Evolutionary conservation across 1,139 yeast species (phyloP), one percentile per base, ranked within the genome.

Genomic region (Blastobotrys proliferans): DNA sequence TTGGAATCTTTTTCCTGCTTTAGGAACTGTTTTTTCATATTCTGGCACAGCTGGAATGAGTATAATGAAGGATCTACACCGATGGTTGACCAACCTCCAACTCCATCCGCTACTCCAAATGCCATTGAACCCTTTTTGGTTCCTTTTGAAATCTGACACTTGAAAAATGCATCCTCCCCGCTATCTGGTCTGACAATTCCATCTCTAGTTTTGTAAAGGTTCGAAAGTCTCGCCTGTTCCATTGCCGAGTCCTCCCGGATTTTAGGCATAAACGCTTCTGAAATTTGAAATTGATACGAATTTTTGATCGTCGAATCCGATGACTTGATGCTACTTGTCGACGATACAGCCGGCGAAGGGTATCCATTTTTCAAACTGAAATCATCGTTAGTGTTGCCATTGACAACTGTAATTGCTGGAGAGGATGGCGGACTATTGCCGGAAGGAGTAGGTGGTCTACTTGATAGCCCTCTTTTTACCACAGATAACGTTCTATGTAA

Each of bases 21-120:
- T 30, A 35, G 22, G 40, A 52, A 54, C 26, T 44, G 45, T 8
- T 43, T 36, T 19, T 51, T 52, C 60, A 67, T 60, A 14, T 58
- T 53, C n/a, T 57, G 55, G 40, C 69, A 61, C 25, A 68, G 51
- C 6, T 62, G 60, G 33, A 60, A 59, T 41, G 68, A 59, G 41
- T 68, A 60, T 19, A 56, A 60, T 3, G 66, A 77, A 1, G 96
- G 85, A 61, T 90, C 97, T 54, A 81, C 84, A 0, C 97, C 97
- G 32, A 86, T 81, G 52, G 85, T 92, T 2, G 87, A 77, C 97
- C 97, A 92, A 1, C 97, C 97, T 14, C 97, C 97, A 4, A 92
- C 97, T 16, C 98, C 98, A 63, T 92, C 98, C 2, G 97, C 92
- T 1, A 92, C 97, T 8, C 96, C 97, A 6, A 86, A 72, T 0